Evolutionary conservation across 2,329 filamentous ascomycete species (phyloP), one percentile per base, ranked within the genome.

Genomic region (Diaporthe nobilis): DNA sequence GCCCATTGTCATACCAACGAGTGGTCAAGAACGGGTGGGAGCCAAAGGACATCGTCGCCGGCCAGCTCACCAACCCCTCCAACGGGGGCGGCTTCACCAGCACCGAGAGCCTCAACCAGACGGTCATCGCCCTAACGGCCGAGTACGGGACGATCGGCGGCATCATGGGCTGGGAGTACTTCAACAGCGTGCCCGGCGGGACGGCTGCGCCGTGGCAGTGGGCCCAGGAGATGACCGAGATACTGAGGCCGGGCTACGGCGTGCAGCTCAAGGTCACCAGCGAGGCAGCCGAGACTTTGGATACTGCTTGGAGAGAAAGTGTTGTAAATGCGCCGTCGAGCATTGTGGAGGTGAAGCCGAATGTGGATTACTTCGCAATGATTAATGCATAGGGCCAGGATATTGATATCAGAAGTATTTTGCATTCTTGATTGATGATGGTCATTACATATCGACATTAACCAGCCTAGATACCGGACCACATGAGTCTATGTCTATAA

Each of bases 81-180:
- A 96, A 97, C 79, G 95, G 95, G 12, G 75, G 78, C n/a, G 88
- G 87, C 22, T 90, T 85, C 78, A 86, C 90, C 13, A 81, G 82
- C 6, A 87, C 86, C 75, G 85, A 90, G 49, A 88, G 88, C 75
- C 81, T 90, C 51, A 84, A 84, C 1, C 77, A 80, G 10, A 87
- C 88, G 0, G 81, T 91, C 3, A 78, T 81, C 17, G 80, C 84
- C 3, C 79, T 91, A 37, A 80, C 83, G n/a, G 80, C 79, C 3
- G 82, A 85, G 72, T 94, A 94, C 80, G 90, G 90, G 1, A 86
- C 86, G 1, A 97, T 98, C 82, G 96, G 95, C 0, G 96, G 96
- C 0, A 92, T 98, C 9, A 97, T 97, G 92, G 95, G 95, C 3
- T 98, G 96, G 96, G 96, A 98, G 85, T 98, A 97, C 82, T 98